A percentile compares a stretch with the other conserved stretches of the same genome.
These are phyloP conservation scores for Trichoderma hamatum DNA, from an alignment of 2,329 filamentous ascomycete genomes.

Conservation along the genomic window DNA sequence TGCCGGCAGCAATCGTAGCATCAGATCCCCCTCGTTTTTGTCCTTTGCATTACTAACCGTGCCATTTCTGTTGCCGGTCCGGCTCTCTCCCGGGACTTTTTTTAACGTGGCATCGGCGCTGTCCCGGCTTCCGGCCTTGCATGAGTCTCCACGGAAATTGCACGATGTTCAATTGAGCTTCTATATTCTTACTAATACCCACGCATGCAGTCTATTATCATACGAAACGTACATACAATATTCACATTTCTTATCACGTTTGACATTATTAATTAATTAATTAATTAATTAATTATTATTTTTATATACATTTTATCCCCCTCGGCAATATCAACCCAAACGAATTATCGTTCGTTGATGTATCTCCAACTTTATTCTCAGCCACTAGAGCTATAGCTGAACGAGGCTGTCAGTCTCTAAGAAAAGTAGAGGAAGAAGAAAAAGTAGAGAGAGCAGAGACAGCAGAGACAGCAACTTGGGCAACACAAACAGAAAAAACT, in stretches of 20 bases:
- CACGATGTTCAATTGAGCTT: neutral
- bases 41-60: neutral
- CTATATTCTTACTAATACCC: neutral
- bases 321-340: too few relatives aligned
- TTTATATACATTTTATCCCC: too few relatives aligned
- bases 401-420: too few relatives aligned
- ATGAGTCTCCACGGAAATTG: neutral
- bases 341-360: too few relatives aligned
- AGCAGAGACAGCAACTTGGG: too few relatives aligned
- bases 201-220: neutral
- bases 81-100: neutral
- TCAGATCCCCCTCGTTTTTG: neutral
- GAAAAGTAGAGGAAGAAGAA: too few relatives aligned
- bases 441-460: too few relatives aligned
- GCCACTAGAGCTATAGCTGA: too few relatives aligned
- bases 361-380: too few relatives aligned
- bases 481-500: too few relatives aligned
- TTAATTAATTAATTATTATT: too few relatives aligned
- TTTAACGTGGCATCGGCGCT: neutral
- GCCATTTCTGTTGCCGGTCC: neutral
- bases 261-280: neutral
- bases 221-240: neutral
- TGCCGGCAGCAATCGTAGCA: too few relatives aligned
- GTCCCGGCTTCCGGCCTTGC: slow-evolving; percentile 6
- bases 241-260: neutral